Percentiles rank a stretch among this genome's conserved stretches.
These are phyloP conservation scores for Metschnikowia sp. DNA, from an alignment of 805 yeast species.

Conservation along the genomic window DNA sequence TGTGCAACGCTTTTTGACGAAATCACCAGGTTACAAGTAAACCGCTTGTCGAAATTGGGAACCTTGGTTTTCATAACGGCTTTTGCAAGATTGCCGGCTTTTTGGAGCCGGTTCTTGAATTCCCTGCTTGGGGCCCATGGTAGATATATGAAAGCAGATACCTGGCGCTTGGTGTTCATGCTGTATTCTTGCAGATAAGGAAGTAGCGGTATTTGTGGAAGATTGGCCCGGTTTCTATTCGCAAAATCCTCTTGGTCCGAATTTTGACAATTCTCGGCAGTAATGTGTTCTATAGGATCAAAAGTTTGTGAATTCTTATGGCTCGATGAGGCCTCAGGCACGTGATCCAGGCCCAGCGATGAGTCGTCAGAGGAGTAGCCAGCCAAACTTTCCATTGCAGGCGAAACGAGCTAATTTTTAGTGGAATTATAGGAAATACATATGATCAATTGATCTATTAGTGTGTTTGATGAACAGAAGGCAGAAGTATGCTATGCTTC, in stretches of 20 bases:
- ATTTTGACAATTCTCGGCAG: background rate
- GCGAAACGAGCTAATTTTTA: too few relatives aligned
- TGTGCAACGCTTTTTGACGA: conserved; percentile 3
- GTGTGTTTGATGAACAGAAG: too few relatives aligned
- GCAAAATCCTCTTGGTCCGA: background rate
- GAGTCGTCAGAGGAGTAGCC: conserved; percentile 18
- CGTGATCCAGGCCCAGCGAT: conserved; percentile 2
- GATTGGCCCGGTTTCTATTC: background rate
- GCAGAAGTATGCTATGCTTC: too few relatives aligned
- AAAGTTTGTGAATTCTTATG: background rate
- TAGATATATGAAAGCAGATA: conserved; percentile 15
- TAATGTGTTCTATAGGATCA: background rate
- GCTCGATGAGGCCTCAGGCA: background rate
- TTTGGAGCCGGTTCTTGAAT: conserved; percentile 1
- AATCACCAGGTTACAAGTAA: conserved; percentile 4
- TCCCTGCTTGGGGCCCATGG: conserved; percentile 19
- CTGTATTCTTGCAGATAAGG: conserved; percentile 21
- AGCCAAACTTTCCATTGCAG: conserved; percentile 11
- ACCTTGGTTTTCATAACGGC: background rate
- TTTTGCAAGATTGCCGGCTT: conserved; percentile 4
- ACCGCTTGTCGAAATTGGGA: conserved; percentile 6
- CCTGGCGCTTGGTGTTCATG: conserved; percentile 14
- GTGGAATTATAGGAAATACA: too few relatives aligned
- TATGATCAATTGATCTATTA: too few relatives aligned
- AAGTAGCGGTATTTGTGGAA: background rate